These are phyloP conservation scores for Pyrenochaeta sp. DNA, from an alignment of 2,329 filamentous ascomycete species.

Conservation along the genomic window DNA sequence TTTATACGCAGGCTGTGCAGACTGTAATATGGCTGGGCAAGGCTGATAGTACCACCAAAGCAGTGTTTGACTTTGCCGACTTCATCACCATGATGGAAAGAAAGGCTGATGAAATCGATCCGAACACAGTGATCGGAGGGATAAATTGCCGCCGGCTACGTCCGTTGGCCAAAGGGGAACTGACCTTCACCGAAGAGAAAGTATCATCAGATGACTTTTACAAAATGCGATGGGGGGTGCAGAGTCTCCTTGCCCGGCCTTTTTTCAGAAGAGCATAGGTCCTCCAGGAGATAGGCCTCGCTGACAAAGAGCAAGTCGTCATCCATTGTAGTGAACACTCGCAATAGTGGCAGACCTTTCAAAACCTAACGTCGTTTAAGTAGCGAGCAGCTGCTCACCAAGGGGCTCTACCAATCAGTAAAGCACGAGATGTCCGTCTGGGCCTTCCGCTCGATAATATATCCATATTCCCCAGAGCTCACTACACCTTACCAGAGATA, in stretches of 20 bases:
- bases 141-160: background rate
- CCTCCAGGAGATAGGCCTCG: background rate
- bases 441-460: background rate
- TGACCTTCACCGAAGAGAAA: background rate
- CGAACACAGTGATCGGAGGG: background rate
- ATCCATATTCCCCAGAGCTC: background rate
- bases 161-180: background rate
- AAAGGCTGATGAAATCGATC: background rate
- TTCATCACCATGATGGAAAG: background rate
- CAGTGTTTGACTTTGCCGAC: background rate
- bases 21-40: slow-evolving; percentile 5
- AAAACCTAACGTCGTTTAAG: background rate
- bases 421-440: background rate
- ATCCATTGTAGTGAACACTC: background rate
- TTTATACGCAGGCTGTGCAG: slow-evolving; percentile 4
- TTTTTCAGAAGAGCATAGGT: slow-evolving; percentile 1
- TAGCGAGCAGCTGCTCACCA: background rate
- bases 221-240: background rate
- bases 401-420: background rate
- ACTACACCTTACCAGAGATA: background rate
- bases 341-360: background rate
- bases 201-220: background rate
- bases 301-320: background rate
- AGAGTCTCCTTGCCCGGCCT: background rate
- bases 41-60: background rate